These are phyloP conservation scores for Scytalidium lignicola DNA, from an alignment of 2,329 filamentous ascomycete species.

Conservation along the genomic window DNA sequence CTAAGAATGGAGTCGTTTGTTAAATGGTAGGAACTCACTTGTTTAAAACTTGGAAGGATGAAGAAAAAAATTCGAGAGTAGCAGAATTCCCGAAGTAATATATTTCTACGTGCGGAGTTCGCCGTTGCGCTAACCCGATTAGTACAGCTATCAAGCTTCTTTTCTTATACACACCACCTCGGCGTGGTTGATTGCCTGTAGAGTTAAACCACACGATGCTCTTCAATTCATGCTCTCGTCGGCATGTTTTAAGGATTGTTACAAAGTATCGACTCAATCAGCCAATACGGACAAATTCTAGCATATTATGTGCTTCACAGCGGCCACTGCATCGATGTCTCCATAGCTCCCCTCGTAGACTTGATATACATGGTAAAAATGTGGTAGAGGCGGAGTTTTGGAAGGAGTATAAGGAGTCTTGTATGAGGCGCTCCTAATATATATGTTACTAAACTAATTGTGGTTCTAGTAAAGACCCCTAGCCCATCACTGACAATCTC, in stretches of 20 bases:
- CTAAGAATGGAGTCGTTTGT: not conserved
- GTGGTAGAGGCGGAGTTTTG: conserved; percentile 11
- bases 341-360: not conserved
- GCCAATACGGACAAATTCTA: not conserved
- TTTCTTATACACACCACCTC: not conserved
- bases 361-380: not conserved
- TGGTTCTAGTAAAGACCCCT: conserved; percentile 9
- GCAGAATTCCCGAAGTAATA: conserved; percentile 28
- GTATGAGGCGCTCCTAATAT: conserved; percentile 11
- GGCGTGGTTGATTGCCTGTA: not conserved
- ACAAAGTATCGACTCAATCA: not conserved
- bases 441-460: conserved; percentile 3
- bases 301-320: not conserved
- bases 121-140: conserved; percentile 16
- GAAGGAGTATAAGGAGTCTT: conserved; percentile 21
- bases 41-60: conserved; percentile 99
- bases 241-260: conserved; percentile 1
- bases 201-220: conserved; percentile 15
- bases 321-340: not conserved
- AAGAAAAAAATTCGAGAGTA: conserved; percentile 49
- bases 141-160: conserved; percentile 16
- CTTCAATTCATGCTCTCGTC: conserved; percentile 9
- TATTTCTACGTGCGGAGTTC: conserved; percentile 11
- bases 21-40: conserved; percentile 57
- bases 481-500: conserved; percentile 8